These are phyloP conservation scores for Ophiognomonia clavigignenti-juglandacearum DNA, from an alignment of 2,329 filamentous ascomycete genomes.

Conservation along the genomic window DNA sequence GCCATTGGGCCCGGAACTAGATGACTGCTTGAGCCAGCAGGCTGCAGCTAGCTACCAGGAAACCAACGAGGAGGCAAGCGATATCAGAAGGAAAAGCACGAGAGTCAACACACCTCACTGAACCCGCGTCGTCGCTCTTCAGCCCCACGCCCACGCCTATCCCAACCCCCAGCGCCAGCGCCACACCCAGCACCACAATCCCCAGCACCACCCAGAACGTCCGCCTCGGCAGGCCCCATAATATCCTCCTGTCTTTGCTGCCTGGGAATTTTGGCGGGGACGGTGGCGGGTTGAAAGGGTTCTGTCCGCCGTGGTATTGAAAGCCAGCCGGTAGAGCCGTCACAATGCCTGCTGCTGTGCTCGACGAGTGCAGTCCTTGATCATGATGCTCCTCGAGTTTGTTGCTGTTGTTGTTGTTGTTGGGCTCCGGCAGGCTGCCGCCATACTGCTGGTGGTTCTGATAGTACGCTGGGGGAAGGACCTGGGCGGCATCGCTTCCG, in stretches of 20 bases:
- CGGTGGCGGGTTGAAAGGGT: conserved; percentile 1
- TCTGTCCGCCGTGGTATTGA: conserved; percentile 5
- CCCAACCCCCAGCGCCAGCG: conserved; percentile 27
- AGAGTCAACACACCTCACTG: background rate
- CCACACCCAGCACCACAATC: conserved; percentile 23
- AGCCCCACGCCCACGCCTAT: conserved; percentile 28
- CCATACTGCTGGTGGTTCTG: conserved; percentile 6
- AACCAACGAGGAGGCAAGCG: background rate
- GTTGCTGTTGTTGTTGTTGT: too few species aligned
- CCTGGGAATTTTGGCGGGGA: too few species aligned
- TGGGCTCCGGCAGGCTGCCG: background rate
- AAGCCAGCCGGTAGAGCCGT: too few species aligned
- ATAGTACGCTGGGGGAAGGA: background rate
- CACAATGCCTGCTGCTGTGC: too few species aligned
- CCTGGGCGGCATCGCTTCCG: conserved; percentile 5
- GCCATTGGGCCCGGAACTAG: too few species aligned
- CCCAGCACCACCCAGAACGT: conserved; percentile 26
- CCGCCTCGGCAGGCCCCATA: conserved; percentile 25
- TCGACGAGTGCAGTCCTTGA: background rate
- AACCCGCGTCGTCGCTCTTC: background rate
- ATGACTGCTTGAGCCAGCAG: too few species aligned
- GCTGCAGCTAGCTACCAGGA: background rate
- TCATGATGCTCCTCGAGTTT: too few species aligned
- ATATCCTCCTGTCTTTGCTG: conserved; percentile 20
- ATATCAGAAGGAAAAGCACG: background rate